Base-by-base conservation (phyloP, 805 yeast species). In the Metschnikowia amazonensis region DNA sequence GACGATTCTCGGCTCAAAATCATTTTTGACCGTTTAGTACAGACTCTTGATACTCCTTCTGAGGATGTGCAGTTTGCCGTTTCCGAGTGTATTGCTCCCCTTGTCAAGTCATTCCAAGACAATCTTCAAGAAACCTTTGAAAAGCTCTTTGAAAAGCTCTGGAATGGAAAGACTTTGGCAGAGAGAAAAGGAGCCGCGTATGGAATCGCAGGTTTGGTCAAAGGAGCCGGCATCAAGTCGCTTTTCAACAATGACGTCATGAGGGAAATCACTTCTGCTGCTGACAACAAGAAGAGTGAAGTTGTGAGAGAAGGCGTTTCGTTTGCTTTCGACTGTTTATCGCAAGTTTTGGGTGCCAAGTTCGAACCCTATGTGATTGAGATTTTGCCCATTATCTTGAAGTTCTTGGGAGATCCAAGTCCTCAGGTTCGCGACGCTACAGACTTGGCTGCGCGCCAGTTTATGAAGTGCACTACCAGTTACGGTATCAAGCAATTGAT, bases 361-460 rank as follows among this genome's bases (percentile, higher is more conserved):
- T 94, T 94, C 60, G 99, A 94, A 66, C 99, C 99, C 1, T 94
- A 90, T 58, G 96, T 89, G 28, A 79, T 92, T 53, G 97, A 89
- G 62, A 74, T 89, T 27, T 69, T 94, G 54, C 97, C 98, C 5
- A 77, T 84, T 33, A 76, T 94, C 36, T 74, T 94, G 57, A 80
- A 81, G 50, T 81, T 84, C 38, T 74, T 94, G 42, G 99, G 99
- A 59, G 99, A 94, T 60, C 71, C 82, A 24, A 76, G 80, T 8
- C 76, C 86, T 0, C 95, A 86, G 56, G 99, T 94, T 4, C 82
- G 99, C 60, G 84, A 79, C 35, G 92, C 97, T 4, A 87, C 98
- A 2, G 84, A 86, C 37, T 77, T 79, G 49, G 95, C 99, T 1
- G 87, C 98, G 0, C 80, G 86, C 57, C 79, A 79, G 41, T 85